Percentiles rank a stretch among this genome's conserved stretches.
phyloP scores from a whole-genome alignment of 2,329 filamentous ascomycete genomes.

The Trichoderma pleuroti region DNA sequence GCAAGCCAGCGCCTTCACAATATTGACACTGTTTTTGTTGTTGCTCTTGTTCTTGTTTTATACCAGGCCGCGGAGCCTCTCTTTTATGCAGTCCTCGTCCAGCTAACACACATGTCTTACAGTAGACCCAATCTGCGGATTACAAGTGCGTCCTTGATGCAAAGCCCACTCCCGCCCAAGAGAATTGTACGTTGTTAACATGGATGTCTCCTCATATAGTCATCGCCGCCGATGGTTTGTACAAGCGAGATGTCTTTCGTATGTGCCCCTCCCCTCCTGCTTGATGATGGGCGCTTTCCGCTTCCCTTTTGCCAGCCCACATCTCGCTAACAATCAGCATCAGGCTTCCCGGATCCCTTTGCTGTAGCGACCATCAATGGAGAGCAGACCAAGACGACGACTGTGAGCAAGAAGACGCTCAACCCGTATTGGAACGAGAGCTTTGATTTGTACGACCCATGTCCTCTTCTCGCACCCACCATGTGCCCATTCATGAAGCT shows the following conservation, averaged over 20 bases:
- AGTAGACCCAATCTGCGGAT: conserved; percentile 83
- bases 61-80: background rate
- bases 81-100: background rate
- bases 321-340: conserved; percentile 31
- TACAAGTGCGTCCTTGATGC: conserved; percentile 64
- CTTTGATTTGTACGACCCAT: conserved; percentile 83
- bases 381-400: conserved; percentile 97
- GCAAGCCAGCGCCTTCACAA: no score
- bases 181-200: conserved; percentile 18
- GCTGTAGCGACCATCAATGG: conserved; percentile 95
- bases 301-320: background rate
- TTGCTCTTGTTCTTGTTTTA: background rate
- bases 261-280: conserved; percentile 42
- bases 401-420: conserved; percentile 92
- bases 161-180: background rate
- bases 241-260: conserved; percentile 99
- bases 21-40: background rate
- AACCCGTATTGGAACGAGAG: conserved; percentile 99
- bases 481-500: background rate
- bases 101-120: conserved; percentile 32
- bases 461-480: conserved; percentile 18
- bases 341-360: conserved; percentile 96
- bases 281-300: background rate
- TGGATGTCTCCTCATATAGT: conserved; percentile 58
- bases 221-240: conserved; percentile 96